Conservation (phyloP, 805 yeast genomes). For the Zygotorulaspora chibaensis region DNA sequence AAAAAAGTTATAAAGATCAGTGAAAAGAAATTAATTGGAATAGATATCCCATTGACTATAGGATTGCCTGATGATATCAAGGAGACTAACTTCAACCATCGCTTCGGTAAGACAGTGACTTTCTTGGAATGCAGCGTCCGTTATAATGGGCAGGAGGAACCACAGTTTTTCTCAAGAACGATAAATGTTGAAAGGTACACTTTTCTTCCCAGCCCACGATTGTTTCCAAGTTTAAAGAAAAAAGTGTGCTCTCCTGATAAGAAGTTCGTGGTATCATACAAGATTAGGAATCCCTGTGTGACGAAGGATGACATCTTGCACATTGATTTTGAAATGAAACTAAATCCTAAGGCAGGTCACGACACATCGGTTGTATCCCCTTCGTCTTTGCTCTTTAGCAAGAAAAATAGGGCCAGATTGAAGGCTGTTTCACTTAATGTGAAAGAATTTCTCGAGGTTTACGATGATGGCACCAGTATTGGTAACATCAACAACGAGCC, state of each 20-base stretch:
- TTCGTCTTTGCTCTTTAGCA: conserved; percentile 21
- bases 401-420: conserved; percentile 36
- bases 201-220: conserved; percentile 51
- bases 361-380: conserved; percentile 5
- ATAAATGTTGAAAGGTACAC: conserved; percentile 54
- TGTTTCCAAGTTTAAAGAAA: conserved; percentile 50
- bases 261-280: conserved; percentile 43
- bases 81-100: conserved; percentile 47
- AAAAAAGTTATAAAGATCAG: conserved; percentile 37
- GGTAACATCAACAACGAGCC: conserved; percentile 31
- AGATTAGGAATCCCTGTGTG: conserved; percentile 49
- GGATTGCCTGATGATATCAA: conserved; percentile 51
- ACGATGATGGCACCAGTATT: conserved; percentile 41
- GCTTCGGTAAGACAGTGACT: conserved; percentile 48
- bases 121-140: conserved; percentile 36
- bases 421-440: conserved; percentile 46
- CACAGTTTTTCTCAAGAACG: conserved; percentile 30
- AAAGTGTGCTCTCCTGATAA: conserved; percentile 45
- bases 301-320: conserved; percentile 52
- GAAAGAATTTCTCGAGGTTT: conserved; percentile 51
- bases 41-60: conserved; percentile 57
- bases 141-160: conserved; percentile 15
- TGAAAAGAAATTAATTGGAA: conserved; percentile 43
- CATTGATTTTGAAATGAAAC: conserved; percentile 39
- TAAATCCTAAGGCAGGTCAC: conserved; percentile 29